Percentiles rank a stretch among this genome's conserved stretches.
Conservation (phyloP, 116 monocot genomes). For the Iris pallida region DNA sequence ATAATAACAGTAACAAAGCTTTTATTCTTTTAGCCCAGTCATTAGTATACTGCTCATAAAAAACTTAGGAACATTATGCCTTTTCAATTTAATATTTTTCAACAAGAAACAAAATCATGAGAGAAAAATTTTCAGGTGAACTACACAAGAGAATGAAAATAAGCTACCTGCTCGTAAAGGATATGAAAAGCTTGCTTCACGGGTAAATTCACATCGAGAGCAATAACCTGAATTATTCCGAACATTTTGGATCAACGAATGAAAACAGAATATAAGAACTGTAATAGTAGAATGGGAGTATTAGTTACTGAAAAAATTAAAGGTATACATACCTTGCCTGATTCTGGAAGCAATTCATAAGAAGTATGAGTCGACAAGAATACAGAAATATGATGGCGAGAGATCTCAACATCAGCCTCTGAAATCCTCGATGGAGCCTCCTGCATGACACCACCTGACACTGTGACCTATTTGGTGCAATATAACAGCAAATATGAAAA, state of each 20-base stretch:
- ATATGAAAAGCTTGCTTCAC: constrained; percentile 47
- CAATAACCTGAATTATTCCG: constrained; percentile 29
- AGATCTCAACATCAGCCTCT: constrained; percentile 50
- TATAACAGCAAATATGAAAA: constrained; percentile 4
- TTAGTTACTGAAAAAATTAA: constrained; percentile 5
- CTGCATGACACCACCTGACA: constrained; percentile 39
- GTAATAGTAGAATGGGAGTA: too few species aligned
- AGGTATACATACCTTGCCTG: constrained; percentile 60
- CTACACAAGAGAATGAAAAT: too few species aligned
- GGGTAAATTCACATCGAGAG: constrained; percentile 39
- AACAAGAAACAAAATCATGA: too few species aligned
- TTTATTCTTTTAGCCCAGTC: too few species aligned
- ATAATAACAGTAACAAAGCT: too few species aligned
- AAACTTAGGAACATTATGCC: too few species aligned
- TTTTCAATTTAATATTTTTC: too few species aligned
- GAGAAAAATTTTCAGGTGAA: too few species aligned
- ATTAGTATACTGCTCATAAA: too few species aligned
- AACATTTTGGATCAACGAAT: too few species aligned
- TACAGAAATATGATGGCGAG: constrained; percentile 48
- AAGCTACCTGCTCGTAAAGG: constrained; percentile 32
- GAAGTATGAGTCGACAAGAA: constrained; percentile 60
- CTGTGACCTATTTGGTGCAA: constrained; percentile 36
- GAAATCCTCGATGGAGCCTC: constrained; percentile 33
- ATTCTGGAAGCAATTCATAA: constrained; percentile 80
- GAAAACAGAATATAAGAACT: too few species aligned